phyloP scores from a whole-genome alignment of 345 rosid species.

The Linum tenue region DNA sequence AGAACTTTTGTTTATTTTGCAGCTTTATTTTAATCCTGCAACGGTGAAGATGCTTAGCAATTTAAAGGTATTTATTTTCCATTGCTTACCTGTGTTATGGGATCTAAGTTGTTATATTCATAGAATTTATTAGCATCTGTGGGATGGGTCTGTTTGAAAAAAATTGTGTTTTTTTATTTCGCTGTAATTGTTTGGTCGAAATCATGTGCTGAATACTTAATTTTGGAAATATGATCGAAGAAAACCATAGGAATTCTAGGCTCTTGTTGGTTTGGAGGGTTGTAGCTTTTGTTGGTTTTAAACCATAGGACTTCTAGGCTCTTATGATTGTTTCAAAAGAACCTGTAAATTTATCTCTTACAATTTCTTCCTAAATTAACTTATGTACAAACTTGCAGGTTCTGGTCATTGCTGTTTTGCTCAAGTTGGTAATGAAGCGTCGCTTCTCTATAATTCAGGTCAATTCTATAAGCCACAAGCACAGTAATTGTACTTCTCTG shows the following conservation, averaged over 20 bases:
- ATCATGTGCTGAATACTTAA: background rate
- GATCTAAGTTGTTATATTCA: no score
- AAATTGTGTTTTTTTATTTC: background rate
- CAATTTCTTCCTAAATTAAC: no score
- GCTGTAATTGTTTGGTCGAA: background rate
- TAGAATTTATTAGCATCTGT: no score
- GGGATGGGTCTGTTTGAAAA: background rate
- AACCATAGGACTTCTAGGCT: background rate
- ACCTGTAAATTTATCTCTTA: background rate
- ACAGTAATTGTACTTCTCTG: slow-evolving; percentile 1
- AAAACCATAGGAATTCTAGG: no score
- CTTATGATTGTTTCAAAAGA: background rate
- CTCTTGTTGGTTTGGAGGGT: no score
- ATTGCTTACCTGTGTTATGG: background rate
- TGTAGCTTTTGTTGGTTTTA: no score
- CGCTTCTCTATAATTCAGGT: slow-evolving; percentile 90
- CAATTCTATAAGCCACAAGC: slow-evolving; percentile 13
- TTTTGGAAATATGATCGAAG: background rate
- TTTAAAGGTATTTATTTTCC: slow-evolving; percentile 47
- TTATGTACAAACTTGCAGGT: slow-evolving; percentile 37
- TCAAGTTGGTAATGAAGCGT: slow-evolving; percentile 81
- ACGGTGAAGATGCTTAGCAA: slow-evolving; percentile 99
- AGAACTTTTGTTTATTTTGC: slow-evolving; percentile 26
- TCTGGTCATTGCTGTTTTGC: slow-evolving; percentile 82
- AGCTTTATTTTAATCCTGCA: slow-evolving; percentile 98